These are phyloP conservation scores for Podila minutissima DNA, from an alignment of 192 early-diverging fungal genomes.

Conservation along the genomic window DNA sequence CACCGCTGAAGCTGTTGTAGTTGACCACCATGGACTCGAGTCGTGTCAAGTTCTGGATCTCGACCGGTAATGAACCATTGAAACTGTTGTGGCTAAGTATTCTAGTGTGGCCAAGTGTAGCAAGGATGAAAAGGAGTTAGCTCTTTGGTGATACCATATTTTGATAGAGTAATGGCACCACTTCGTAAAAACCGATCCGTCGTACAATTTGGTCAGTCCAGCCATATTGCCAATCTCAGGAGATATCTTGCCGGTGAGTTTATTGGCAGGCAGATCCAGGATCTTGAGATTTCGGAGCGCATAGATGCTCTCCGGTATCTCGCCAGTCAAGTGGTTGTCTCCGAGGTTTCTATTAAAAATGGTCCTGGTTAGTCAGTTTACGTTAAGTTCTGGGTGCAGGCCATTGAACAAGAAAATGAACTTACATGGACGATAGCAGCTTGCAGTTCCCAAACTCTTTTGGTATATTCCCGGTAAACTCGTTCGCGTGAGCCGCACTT, in stretches of 20 bases:
- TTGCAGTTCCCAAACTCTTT: slow-evolving; percentile 27
- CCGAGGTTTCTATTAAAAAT: slow-evolving; percentile 8
- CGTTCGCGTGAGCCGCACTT: slow-evolving; percentile 26
- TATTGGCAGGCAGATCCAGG: slow-evolving; percentile 22
- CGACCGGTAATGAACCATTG: slow-evolving; percentile 19
- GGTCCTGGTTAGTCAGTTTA: not conserved
- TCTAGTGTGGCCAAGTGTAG: not conserved
- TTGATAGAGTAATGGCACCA: not conserved
- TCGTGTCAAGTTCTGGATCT: slow-evolving; percentile 22
- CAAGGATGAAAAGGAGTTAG: not conserved
- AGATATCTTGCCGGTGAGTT: slow-evolving; percentile 2
- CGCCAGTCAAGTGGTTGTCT: slow-evolving; percentile 23
- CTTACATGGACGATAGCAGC: slow-evolving; percentile 7
- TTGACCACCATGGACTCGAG: slow-evolving; percentile 34
- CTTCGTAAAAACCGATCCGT: not conserved
- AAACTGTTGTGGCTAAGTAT: slow-evolving; percentile 30
- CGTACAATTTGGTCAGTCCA: slow-evolving; percentile 12
- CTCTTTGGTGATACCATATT: not conserved
- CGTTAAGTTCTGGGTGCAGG: too few relatives aligned
- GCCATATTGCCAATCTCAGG: slow-evolving; percentile 20
- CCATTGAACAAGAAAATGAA: too few relatives aligned
- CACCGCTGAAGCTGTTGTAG: slow-evolving; percentile 26
- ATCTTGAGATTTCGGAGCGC: slow-evolving; percentile 13
- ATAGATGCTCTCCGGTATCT: slow-evolving; percentile 18
- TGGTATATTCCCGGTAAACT: slow-evolving; percentile 16